Evolutionary conservation across 805 yeast genomes (phyloP), one percentile per base, ranked within the genome.

Genomic region (Saturnispora gosingensis): DNA sequence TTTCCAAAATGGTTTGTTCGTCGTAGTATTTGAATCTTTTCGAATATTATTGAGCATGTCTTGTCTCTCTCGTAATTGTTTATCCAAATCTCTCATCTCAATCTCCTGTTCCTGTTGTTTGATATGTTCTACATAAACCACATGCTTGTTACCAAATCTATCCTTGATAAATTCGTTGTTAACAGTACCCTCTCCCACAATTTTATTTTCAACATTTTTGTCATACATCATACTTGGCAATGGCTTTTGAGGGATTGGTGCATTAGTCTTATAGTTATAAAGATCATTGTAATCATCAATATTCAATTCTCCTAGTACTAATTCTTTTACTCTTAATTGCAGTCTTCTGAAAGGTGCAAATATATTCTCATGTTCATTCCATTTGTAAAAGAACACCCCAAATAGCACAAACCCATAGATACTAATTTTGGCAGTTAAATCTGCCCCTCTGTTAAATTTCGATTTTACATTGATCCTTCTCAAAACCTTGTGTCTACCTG

Each of bases 351-450:
- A 80, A 40, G 76, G 80, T 11, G 88, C 76, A 67, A 87, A 81
- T 7, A 84, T 80, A 60, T 87, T 82, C 52, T 87, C 91, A 56
- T 78, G 77, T 53, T 87, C 93, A 61, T 88, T 86, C 96, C 96
- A 87, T 49, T 88, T 71, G 64, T 82, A 78, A 67, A 86, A 82
- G 63, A 88, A 88, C 2, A 84, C 76, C 22, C 81, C 80, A 59
- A 82, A 83, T 1, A 77, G 62, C 25, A 78, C 66, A 7, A 83
- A 65, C 0, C 77, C 72, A 32, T 72, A 69, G 7, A 79, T 76
- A 32, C 80, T 58, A 8, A 76, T 60, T 39, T 74, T 72, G 0
- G 83, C 82, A 24, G 83, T 74, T 64, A 77, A 66, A 51, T 77
- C 71, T 6, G 85, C 77, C 5, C 93, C 95, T 18, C 71, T 69